phyloP scores from a whole-genome alignment of 768 basidiomycete genomes.

The Asterophora parasitica region DNA sequence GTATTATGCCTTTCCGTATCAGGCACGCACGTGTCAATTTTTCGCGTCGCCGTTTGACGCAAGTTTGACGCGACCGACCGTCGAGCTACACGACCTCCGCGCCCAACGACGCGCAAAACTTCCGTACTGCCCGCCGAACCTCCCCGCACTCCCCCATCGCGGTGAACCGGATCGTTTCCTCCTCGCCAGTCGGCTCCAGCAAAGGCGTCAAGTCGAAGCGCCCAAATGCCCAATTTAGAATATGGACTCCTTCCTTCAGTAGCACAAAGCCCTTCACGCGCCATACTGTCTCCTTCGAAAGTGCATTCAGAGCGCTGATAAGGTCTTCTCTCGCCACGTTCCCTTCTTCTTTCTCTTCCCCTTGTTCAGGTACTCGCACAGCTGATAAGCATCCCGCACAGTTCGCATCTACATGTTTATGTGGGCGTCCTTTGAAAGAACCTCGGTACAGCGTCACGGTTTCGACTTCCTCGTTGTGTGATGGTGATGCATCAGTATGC shows the following conservation, averaged over 20 bases:
- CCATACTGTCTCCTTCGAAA: conserved; percentile 72
- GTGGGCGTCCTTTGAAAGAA: conserved; percentile 13
- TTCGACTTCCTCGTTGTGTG: conserved; percentile 84
- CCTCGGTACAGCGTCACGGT: conserved; percentile 62
- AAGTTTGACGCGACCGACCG: no score
- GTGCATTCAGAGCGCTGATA: conserved; percentile 37
- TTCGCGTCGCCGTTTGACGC: neutral
- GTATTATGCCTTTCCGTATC: conserved; percentile 5
- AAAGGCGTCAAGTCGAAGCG: conserved; percentile 57
- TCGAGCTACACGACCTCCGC: conserved; percentile 25
- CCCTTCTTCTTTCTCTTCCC: conserved; percentile 14
- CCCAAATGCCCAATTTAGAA: conserved; percentile 94
- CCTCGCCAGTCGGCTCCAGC: conserved; percentile 24
- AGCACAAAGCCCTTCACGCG: conserved; percentile 85
- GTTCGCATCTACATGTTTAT: conserved; percentile 16
- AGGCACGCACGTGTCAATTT: conserved; percentile 34
- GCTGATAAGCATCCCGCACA: conserved; percentile 10
- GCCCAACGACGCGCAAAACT: conserved; percentile 45
- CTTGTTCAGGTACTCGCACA: neutral
- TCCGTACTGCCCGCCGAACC: conserved; percentile 51
- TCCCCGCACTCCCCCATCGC: conserved; percentile 91
- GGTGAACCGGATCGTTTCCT: conserved; percentile 57
- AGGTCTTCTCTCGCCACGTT: conserved; percentile 35
- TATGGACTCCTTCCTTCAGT: conserved; percentile 39
- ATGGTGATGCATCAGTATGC: conserved; percentile 14